A percentile compares a stretch with the other conserved stretches of the same genome.
Conservation (phyloP, 495 filamentous ascomycete species). For the Pyrenula massariospora region DNA sequence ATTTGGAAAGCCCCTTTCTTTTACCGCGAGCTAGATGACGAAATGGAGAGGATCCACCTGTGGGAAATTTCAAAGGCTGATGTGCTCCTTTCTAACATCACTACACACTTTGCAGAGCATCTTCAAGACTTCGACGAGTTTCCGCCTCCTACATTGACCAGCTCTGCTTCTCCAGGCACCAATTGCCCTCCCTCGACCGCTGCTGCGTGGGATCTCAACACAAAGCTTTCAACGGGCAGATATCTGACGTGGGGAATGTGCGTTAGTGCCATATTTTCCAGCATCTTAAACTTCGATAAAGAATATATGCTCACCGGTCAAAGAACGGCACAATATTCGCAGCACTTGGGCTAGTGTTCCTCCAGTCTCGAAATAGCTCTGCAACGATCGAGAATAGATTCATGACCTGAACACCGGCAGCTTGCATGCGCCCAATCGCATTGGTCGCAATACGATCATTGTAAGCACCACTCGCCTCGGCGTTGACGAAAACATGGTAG, state of each 20-base stretch:
- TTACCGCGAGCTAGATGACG: no score
- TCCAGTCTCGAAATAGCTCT: slow-evolving; percentile 58
- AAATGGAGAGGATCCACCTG: no score
- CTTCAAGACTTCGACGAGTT: neutral
- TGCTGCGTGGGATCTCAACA: slow-evolving; percentile 30
- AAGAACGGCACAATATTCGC: neutral
- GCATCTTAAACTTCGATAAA: neutral
- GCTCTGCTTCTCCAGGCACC: slow-evolving; percentile 28
- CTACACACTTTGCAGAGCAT: no score
- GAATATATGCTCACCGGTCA: neutral
- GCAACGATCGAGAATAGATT: slow-evolving; percentile 42
- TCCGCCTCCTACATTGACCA: slow-evolving; percentile 4
- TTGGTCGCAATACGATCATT: slow-evolving; percentile 32
- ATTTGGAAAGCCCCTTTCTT: no score
- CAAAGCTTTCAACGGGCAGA: slow-evolving; percentile 28
- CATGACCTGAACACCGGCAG: slow-evolving; percentile 40
- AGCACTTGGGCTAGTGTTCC: neutral
- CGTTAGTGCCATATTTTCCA: neutral
- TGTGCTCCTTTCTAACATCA: no score
- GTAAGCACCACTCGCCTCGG: slow-evolving; percentile 47
- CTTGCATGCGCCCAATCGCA: slow-evolving; percentile 43
- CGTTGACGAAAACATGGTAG: slow-evolving; percentile 52
- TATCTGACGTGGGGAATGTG: slow-evolving; percentile 12
- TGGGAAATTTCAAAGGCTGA: no score
- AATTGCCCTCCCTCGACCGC: slow-evolving; percentile 30